Evolutionary conservation across 352 stramenopile genomes (phyloP), one percentile per base, ranked within the genome.

Genomic region (Phytophthora sojae): DNA sequence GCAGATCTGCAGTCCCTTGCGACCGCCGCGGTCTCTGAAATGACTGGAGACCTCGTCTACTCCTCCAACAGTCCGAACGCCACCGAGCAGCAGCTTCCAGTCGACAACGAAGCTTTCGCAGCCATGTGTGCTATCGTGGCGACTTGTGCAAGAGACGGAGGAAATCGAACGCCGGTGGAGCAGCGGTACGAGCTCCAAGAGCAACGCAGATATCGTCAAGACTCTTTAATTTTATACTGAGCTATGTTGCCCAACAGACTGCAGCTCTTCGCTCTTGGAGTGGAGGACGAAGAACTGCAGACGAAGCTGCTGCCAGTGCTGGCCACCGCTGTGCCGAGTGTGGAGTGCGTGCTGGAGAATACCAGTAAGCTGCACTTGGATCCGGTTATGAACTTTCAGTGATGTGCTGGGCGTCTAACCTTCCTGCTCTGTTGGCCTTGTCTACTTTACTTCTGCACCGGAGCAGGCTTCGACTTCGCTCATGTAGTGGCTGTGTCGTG

Each of bases 401-500:
- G 21, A 15, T 19, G 37, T 3, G 29, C 6, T 32, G 29, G 29
- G 4, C 29, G 21, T 21, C 29, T 32, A 32, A 32, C 37, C 11
- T 44, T 6, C 37, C 8, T 57, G 14, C 21, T 21, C 9, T 4
- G n/a, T 2, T 12, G 6, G 62, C 12, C 32, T 3, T 60, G 26
- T 15, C 39, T 19, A 57, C 17, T 49, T 25, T 37, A 12, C 25
- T 29, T 39, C 19, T 55, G 17, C 11, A 58, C 17, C 30, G 59
- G 25, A 29, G 23, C 50, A 94, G 86, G 74, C 57, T 90, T 92
- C 67, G 84, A 93, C 72, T 88, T 92, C 32, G 79, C 85, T n/a
- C 77, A 92, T 5, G 76, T 95, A 15, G 85, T 95, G 32, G 82
- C 92, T 49, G 78, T 92, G 2, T 77, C 74, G 8, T 95, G 87